Base-by-base conservation (phyloP, 495 filamentous ascomycete genomes). In the Penicillium maclennaniae region DNA sequence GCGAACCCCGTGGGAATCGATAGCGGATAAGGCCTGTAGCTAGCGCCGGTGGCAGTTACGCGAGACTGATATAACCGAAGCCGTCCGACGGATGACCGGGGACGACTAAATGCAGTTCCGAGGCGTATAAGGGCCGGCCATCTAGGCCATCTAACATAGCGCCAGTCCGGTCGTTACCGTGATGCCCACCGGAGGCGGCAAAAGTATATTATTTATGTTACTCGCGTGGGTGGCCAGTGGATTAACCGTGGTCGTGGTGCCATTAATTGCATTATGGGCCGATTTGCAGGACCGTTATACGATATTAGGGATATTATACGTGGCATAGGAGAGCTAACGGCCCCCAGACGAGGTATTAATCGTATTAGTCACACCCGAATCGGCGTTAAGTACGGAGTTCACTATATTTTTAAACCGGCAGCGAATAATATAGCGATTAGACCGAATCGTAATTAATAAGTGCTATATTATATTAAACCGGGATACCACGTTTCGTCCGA, bases 331-430 rank as follows among this genome's bases (percentile, higher is more conserved):
- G 41, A 49, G 62, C 39, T 45, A 43, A 5, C 47, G 51, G 49
- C 56, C 55, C 0, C 28, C 47, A 6, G 41, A 67, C 17, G 36
- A 57, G 23, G 53, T 37, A 10, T 41, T n/a, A 5, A 55, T 67
- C 31, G 43, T 67, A 31, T 43, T 67, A 9, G 56, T 67, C 0
- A 67, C 51, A 4, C 54, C 56, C n/a, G 48, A 67, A 47, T 53
- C 56, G 8, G 47, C 45, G n/a, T n/a, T 45, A 16, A 17, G 43
- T 1, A 27, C 8, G 6, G 43, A 45, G 9, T 45, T 45, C 15
- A 8, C 25, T 5, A 16, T 7, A 4, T 31, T 45, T 28, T 9
- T 45, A 3, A 45, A 45, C 25, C 43, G 25, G 43, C 25, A 45
- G 17, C 4, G 1, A 1, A 45, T n/a, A 2, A 28, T 45, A 1